Base-by-base conservation (phyloP, 106 monocot genomes). In the Phalaenopsis equestris region DNA sequence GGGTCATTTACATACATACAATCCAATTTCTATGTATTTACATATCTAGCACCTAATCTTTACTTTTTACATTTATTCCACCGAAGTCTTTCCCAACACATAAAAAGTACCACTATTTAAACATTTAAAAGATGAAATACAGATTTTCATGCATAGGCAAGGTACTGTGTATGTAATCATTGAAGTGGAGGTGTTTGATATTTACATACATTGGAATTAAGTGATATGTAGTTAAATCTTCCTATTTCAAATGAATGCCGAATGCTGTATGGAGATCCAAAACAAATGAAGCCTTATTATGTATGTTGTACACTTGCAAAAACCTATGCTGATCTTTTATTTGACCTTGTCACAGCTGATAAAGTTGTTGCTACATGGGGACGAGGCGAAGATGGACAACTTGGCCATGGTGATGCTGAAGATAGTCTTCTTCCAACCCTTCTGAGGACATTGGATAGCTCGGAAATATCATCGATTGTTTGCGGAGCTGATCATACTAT, bases 401-500 rank as follows among this genome's bases (percentile, higher is more conserved):
- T 97, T 48, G 96, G 96, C 5, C 96, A 97, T 84, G 96, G 94
- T 56, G 87, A 94, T 82, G 92, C 92, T 58, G 96, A 90, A 79
- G 94, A 97, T 75, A 80, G 90, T 47, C 89, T 82, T 75, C 43
- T 85, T 49, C 96, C 96, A 46, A 94, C 96, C 5, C 67, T 92
- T 36, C 49, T 97, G 52, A 86, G 76, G 58, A 61, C 81, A 43
- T 83, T 94, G 81, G 83, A 81, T 77, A 81, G 78, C 75, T 84
- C 80, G 39, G 86, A 85, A 41, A 87, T 97, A 52, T 86, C 84
- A 36, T 94, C 94, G 21, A 56, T 97, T 65, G 88, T 83, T 68
- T 97, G 96, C 79, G 96, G 94, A 30, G 93, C 94, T 52, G 95
- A 96, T 82, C 95, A 96, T 68, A 96, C 95, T 39, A 91, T 88